Evolutionary conservation across 768 basidiomycete genomes (phyloP), one percentile per base, ranked within the genome.

Genomic region (Fistulinella prunicolor): DNA sequence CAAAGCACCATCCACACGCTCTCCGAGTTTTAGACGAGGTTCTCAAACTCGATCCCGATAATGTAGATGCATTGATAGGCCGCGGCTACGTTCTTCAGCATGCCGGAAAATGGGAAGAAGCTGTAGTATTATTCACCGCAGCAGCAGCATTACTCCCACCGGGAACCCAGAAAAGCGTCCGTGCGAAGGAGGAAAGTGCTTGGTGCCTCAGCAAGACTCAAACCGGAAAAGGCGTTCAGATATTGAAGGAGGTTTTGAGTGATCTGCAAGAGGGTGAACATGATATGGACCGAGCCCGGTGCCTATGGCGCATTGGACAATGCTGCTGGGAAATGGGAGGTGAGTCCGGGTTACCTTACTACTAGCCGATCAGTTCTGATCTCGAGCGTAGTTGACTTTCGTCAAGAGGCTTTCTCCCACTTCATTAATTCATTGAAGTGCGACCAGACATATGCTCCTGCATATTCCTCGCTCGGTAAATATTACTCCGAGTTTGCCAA

Each of bases 391-490:
- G 84, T 62, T 30, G 63, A 71, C 6, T 68, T 71, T 10, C 73
- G 73, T 6, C 79, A 88, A 50, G 78, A 82, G 49, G 85, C 90
- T 0, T 96, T 89, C 67, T 77, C 80, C 14, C 74, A 77, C 59
- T 96, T 89, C 69, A 89, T 96, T 53, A 71, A 76, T 3, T 77
- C 95, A 1, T 77, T 97, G 26, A 89, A 91, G 60, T 81, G 78
- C 24, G 78, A 80, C 42, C 66, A 89, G 0, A 73, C 79, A 9
- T 96, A 85, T 63, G 93, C 95, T 0, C 87, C 96, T 1, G 85
- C 96, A 0, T 98, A 92, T 64, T 95, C 95, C 3, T 92, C 92
- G 1, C 80, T 99, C 3, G 96, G 96, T 7, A 72, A 90, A 39
- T 94, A 94, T 68, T 98, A 98, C 66, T 68, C 78, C 17, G 86